A percentile compares a stretch with the other conserved stretches of the same genome.
These are phyloP conservation scores for Leccinum imitatum DNA, from an alignment of 768 basidiomycete genomes.

Conservation along the genomic window DNA sequence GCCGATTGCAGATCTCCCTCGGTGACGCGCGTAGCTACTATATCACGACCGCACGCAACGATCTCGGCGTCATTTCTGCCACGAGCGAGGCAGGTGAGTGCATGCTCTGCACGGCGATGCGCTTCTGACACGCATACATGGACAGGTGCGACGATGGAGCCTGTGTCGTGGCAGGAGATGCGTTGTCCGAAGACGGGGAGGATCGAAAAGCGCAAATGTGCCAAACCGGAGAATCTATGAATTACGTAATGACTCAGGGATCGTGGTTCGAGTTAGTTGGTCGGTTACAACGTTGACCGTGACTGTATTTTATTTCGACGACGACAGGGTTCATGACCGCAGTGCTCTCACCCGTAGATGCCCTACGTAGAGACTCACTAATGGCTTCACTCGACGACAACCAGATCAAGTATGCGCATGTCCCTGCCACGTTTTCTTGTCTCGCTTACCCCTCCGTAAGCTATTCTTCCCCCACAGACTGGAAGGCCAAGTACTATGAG, in stretches of 20 bases:
- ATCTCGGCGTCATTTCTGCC: constrained; percentile 89
- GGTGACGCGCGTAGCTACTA: constrained; percentile 93
- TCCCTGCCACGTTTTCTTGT: constrained; percentile 14
- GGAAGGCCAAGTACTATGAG: constrained; percentile 79
- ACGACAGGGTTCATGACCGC: constrained; percentile 50
- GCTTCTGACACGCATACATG: constrained; percentile 2
- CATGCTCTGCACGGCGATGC: neutral
- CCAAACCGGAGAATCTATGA: constrained; percentile 72
- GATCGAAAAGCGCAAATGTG: constrained; percentile 82
- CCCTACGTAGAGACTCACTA: constrained; percentile 55
- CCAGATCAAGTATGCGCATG: constrained; percentile 50
- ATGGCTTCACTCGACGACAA: constrained; percentile 65
- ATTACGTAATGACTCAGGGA: constrained; percentile 24
- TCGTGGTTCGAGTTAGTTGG: constrained; percentile 11
- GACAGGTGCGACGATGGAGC: constrained; percentile 77
- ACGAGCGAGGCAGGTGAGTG: constrained; percentile 69
- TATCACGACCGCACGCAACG: constrained; percentile 86
- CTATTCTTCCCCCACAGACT: constrained; percentile 62
- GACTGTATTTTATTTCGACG: constrained; percentile 18
- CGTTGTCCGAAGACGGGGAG: constrained; percentile 79
- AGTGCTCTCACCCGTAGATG: constrained; percentile 59
- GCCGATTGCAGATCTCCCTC: constrained; percentile 67
- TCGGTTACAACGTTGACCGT: constrained; percentile 13
- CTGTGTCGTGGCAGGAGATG: constrained; percentile 91
- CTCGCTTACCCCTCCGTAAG: constrained; percentile 35